Evolutionary conservation across 352 stramenopile species (phyloP), one percentile per base, ranked within the genome.

Genomic region (Phytophthora pisi): DNA sequence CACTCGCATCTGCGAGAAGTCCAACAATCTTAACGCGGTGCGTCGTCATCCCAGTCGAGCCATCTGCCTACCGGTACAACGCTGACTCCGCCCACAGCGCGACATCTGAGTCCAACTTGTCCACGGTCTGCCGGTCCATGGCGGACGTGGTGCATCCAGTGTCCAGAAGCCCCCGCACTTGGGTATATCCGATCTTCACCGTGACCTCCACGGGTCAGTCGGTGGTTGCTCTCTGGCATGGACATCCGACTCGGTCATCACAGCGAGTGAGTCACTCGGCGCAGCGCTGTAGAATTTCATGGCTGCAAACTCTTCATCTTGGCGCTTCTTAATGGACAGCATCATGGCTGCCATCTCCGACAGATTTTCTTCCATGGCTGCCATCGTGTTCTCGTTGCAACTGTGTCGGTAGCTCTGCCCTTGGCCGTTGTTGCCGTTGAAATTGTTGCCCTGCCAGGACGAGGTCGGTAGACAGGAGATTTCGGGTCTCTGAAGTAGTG

Each of bases 1-100:
- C 3, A 11, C 34, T 16, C 52, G 2, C n/a, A 13, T 24, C 5
- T 50, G 10, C 9, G 34, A 58, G n/a, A 50, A 40, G 9, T 47
- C 36, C 8, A 58, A 6, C 11, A 58, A 11, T 34, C 36, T 58
- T 8, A 58, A 6, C 3, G 9, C 36, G 2, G 34, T 58, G 52
- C 0, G 52, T 50, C 4, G 52, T 58, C 7, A 20, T 4, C 3
- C 52, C 34, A 23, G 34, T 10, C 9, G 30, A 30, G 15, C 51
- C 51, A 28, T 57, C 51, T 4, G 51, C 51, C 26, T 57, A 46
- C 13, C 49, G 26, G 24, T 40, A 54, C 9, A 40, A 23, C 6
- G 49, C 30, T 11, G 34, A 23, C 16, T 54, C 49, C 1, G 23
- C 23, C 11, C n/a, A 24, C 49, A 54, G n/a, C 15, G 20, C 2